Evolutionary conservation across 345 rosid species (phyloP).

Genomic region (Eucalyptus regnans): DNA sequence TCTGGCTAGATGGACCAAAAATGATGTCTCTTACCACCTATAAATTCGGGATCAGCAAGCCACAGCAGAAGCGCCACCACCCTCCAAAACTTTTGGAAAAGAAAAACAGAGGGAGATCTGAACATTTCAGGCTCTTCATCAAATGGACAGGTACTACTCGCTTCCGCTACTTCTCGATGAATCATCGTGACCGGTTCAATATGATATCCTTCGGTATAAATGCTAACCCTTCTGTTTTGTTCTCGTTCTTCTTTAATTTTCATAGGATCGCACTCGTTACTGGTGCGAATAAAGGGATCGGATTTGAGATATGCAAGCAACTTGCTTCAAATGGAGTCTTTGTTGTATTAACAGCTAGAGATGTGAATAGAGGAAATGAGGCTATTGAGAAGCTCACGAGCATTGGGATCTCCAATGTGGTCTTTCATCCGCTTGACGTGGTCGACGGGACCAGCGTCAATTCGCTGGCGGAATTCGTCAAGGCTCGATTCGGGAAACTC

Average conservation of each 20-base stretch:
- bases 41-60: neutral
- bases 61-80: neutral
- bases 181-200: too few relatives aligned
- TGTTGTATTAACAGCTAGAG: too few relatives aligned
- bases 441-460: too few relatives aligned
- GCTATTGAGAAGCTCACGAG: too few relatives aligned
- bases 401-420: too few relatives aligned
- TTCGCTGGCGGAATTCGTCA: too few relatives aligned
- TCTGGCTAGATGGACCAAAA: too few relatives aligned
- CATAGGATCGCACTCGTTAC: constrained; percentile 3
- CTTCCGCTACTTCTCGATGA: neutral
- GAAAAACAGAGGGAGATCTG: neutral
- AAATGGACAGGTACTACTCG: neutral
- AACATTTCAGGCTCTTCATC: neutral
- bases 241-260: too few relatives aligned
- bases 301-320: constrained; percentile 3
- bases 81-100: neutral
- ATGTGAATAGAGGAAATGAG: too few relatives aligned
- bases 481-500: neutral
- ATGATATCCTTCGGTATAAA: too few relatives aligned
- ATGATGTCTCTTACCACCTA: neutral
- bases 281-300: constrained; percentile 10
- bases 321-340: neutral
- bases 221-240: neutral
- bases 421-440: too few relatives aligned